Evolutionary conservation across 257 asterid species (phyloP), one percentile per base, ranked within the genome.

Genomic region (Agastache rugosa): DNA sequence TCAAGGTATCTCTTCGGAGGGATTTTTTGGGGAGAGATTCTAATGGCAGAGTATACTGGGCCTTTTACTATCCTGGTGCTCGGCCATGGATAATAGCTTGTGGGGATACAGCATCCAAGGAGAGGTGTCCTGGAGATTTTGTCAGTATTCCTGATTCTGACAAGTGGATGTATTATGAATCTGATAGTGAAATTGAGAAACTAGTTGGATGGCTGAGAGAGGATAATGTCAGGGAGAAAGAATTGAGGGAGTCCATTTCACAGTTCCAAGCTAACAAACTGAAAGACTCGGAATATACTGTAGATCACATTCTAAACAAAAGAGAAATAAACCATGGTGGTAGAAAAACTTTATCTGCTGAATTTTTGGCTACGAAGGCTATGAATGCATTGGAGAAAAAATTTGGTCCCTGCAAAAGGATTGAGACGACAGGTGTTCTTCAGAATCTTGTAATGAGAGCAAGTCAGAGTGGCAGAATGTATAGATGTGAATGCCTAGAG

Each of bases 1-100:
- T 69, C 48, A 87, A 84, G 77, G 78, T 89, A 65, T 84, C 93
- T 73, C 77, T 92, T 54, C 78, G 97, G 22, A 92, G 87, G 85
- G 96, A 90, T 75, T 85, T 74, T 77, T 73, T 94, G 88, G 99
- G 99, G 67, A 83, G 97, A 77, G 99, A 94, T 84, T 81, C 93
- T 50, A 86, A 81, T 56, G 99, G 99, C 58, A 85, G 98, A 81
- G 80, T 73, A 76, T 94, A 92, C 82, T 94, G 97, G 99, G 85
- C 67, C 42, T 89, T 81, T 59, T 80, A 79, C 75, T 82, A 79
- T 74, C 86, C 85, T 12, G 84, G 84, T 54, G 82, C 90, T 75
- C 80, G 81, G 59, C 93, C 97, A 20, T 78, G 88, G 88, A 78
- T 94, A 74, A 61, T 92, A 72, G 92, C 90, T 55, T 85, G 90